These are phyloP conservation scores for Nicotiana sylvestris DNA, from an alignment of 257 asterid genomes.

Conservation along the genomic window DNA sequence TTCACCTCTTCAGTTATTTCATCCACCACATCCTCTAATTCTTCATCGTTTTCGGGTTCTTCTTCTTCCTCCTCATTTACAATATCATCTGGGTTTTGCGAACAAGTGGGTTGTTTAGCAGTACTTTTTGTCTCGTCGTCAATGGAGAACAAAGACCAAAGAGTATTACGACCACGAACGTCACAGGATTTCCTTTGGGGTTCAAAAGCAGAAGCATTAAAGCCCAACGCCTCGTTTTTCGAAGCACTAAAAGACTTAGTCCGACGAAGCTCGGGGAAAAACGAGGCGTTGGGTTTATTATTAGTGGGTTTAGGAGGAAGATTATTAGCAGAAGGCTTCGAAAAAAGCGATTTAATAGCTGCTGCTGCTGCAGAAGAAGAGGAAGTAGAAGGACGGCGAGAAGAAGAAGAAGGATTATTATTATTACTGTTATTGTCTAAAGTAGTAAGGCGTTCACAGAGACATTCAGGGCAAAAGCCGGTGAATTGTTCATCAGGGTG, in stretches of 20 bases:
- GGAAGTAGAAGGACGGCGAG: conserved; percentile 60
- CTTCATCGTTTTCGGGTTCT: conserved; percentile 32
- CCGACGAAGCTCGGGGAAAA: conserved; percentile 55
- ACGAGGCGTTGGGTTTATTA: conserved; percentile 23
- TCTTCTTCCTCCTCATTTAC: conserved; percentile 41
- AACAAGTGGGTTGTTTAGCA: conserved; percentile 11
- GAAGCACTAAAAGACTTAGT: conserved; percentile 59
- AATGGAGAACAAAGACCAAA: conserved; percentile 43
- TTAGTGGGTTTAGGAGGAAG: conserved; percentile 33
- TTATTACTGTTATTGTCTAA: conserved; percentile 47
- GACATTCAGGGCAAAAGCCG: conserved; percentile 69
- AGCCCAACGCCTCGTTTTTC: conserved; percentile 58
- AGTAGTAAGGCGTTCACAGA: conserved; percentile 64
- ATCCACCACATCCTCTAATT: conserved; percentile 36
- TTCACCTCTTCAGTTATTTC: conserved; percentile 46
- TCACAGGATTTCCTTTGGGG: conserved; percentile 71
- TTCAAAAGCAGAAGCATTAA: conserved; percentile 32
- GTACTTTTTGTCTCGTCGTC: conserved; percentile 29
- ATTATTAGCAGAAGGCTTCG: conserved; percentile 32
- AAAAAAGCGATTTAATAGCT: conserved; percentile 56
- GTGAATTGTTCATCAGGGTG: conserved; percentile 61
- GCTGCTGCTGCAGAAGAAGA: conserved; percentile 53
- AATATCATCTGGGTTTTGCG: conserved; percentile 12
- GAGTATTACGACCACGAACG: conserved; percentile 57
- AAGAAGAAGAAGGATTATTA: conserved; percentile 38